Conservation (phyloP, 2,329 filamentous ascomycete species). For the Paraphoma chrysanthemicola region DNA sequence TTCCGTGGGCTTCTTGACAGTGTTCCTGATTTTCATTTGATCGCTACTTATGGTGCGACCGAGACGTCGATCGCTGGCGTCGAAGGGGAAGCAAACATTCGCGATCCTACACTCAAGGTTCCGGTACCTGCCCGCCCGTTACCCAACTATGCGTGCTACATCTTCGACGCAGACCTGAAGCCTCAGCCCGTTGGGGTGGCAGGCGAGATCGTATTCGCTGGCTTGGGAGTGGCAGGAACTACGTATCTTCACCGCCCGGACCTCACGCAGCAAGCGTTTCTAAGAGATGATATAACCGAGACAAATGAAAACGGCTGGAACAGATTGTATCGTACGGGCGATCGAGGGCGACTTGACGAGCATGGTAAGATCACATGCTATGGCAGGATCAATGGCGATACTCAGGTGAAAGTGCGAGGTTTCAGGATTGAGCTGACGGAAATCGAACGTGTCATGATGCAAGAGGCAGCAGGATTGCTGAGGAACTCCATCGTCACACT, state of each 20-base stretch:
- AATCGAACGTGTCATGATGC: no score
- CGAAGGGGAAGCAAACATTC: no score
- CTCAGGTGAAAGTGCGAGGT: no score
- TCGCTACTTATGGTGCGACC: constrained; percentile 28
- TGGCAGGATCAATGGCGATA: no score
- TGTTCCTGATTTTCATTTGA: neutral
- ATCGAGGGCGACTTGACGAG: constrained; percentile 42
- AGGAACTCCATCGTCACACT: no score
- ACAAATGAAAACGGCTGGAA: constrained; percentile 4
- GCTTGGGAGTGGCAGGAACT: constrained; percentile 47
- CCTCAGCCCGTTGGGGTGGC: neutral
- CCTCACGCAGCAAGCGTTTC: constrained; percentile 43
- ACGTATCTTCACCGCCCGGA: no score
- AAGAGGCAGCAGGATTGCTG: no score
- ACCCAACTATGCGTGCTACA: constrained; percentile 28
- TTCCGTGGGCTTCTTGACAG: constrained; percentile 5
- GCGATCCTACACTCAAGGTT: no score
- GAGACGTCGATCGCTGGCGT: neutral
- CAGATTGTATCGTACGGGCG: constrained; percentile 50
- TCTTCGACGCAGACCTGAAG: constrained; percentile 49
- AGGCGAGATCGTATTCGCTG: constrained; percentile 46
- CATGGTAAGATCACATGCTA: constrained; percentile 32
- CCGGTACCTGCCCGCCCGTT: neutral
- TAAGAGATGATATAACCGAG: constrained; percentile 20
- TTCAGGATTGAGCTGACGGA: no score